Evolutionary conservation across 305 asterid genomes (phyloP).

Genomic region (Fraxinus ornus): DNA sequence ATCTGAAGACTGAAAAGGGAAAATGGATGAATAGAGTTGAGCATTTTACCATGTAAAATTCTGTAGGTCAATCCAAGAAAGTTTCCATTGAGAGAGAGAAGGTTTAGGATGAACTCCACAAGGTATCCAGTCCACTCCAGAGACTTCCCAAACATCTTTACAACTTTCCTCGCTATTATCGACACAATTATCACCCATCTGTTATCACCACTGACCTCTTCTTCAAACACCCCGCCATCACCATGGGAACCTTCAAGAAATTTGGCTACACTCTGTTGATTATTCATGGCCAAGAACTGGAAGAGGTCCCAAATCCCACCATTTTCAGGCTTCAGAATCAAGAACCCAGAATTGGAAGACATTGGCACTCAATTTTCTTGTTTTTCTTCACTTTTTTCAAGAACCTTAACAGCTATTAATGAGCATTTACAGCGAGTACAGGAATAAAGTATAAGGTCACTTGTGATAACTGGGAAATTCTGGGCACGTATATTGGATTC

Average conservation of each 20-base stretch:
- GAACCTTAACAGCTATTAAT: not conserved
- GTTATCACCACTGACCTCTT: constrained; percentile 31
- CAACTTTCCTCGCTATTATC: constrained; percentile 55
- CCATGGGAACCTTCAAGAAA: constrained; percentile 46
- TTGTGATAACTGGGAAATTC: not conserved
- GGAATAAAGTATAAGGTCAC: not conserved
- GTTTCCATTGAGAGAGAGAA: constrained; percentile 67
- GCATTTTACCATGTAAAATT: constrained; percentile 54
- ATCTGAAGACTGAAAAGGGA: not conserved
- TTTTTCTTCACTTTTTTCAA: not conserved
- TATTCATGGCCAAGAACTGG: constrained; percentile 42
- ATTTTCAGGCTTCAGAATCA: constrained; percentile 56
- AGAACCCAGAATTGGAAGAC: constrained; percentile 34
- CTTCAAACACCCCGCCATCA: constrained; percentile 26
- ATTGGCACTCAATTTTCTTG: constrained; percentile 5
- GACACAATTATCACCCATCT: constrained; percentile 83
- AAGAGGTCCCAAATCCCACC: constrained; percentile 72
- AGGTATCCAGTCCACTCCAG: constrained; percentile 69
- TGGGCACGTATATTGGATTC: not conserved
- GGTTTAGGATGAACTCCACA: constrained; percentile 73
- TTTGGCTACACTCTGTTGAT: constrained; percentile 44
- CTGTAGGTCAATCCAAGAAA: constrained; percentile 47
- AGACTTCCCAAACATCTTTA: constrained; percentile 61
- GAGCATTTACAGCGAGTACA: not conserved
- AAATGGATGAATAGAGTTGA: not conserved